phyloP scores from a whole-genome alignment of 306 rosid species.

The Gastrolobium bilobum region DNA sequence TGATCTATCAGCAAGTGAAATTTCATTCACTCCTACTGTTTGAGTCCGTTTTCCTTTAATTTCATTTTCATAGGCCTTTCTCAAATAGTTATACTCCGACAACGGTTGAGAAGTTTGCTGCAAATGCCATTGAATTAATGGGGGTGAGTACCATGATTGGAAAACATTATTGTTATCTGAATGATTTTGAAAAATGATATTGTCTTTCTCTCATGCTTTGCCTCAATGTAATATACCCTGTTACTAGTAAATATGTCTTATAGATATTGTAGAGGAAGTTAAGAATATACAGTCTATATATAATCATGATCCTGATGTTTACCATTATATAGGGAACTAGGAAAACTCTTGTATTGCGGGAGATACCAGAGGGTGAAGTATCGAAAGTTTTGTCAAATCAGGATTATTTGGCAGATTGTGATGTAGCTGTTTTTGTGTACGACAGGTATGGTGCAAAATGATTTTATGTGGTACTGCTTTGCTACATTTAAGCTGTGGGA shows the following conservation, averaged over 20 bases:
- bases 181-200: constrained; percentile 30
- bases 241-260: constrained; percentile 16
- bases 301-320: constrained; percentile 49
- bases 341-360: constrained; percentile 85
- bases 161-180: constrained; percentile 38
- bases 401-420: constrained; percentile 87
- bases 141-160: constrained; percentile 70
- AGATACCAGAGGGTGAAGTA: constrained; percentile 84
- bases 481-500: constrained; percentile 26
- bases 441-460: constrained; percentile 69
- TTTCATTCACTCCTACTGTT: constrained; percentile 39
- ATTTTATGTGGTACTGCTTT: constrained; percentile 9
- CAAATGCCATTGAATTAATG: constrained; percentile 67
- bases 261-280: constrained; percentile 40
- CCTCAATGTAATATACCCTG: constrained; percentile 18
- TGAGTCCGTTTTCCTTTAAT: constrained; percentile 44
- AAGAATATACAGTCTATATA: constrained; percentile 40
- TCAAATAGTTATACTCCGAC: constrained; percentile 64
- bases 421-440: constrained; percentile 90
- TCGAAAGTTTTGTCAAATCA: constrained; percentile 59
- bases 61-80: constrained; percentile 70
- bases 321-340: constrained; percentile 64
- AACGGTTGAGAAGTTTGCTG: constrained; percentile 72
- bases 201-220: constrained; percentile 26
- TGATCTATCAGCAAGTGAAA: constrained; percentile 17